A percentile compares a stretch with the other conserved stretches of the same genome.
Evolutionary conservation across 2,329 filamentous ascomycete genomes (phyloP).

Genomic region (Curvularia verruculosa): DNA sequence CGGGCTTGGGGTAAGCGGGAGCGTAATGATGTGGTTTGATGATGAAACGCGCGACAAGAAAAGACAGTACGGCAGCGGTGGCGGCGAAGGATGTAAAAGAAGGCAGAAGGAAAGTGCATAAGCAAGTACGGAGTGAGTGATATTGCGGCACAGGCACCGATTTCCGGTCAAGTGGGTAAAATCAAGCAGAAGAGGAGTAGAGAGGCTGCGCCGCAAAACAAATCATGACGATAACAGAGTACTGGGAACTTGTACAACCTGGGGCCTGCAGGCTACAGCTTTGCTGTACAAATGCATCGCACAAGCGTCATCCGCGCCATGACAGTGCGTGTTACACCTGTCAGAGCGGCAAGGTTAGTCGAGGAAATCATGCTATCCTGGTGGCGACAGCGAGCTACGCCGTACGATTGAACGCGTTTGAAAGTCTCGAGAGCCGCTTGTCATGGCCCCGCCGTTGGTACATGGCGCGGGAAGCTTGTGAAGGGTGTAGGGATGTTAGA

Average conservation of each 20-base stretch:
- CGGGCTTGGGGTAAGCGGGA: neutral
- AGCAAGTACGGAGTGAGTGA: constrained; percentile 12
- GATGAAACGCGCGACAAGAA: constrained; percentile 12
- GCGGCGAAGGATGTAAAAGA: constrained; percentile 19
- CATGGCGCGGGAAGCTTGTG: constrained; percentile 25
- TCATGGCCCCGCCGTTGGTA: constrained; percentile 19
- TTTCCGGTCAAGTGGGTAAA: constrained; percentile 25
- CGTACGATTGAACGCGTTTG: constrained; percentile 27
- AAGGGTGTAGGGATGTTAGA: constrained; percentile 18
- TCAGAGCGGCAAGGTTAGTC: constrained; percentile 9
- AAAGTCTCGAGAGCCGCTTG: constrained; percentile 22
- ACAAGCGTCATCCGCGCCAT: constrained; percentile 32
- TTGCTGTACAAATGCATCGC: constrained; percentile 42
- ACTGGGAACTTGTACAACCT: constrained; percentile 39
- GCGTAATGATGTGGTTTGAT: constrained; percentile 9
- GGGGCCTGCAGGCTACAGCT: constrained; percentile 39
- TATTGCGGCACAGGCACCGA: constrained; percentile 25
- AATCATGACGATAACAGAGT: constrained; percentile 29
- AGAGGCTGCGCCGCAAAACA: constrained; percentile 28
- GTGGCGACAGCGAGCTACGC: constrained; percentile 27
- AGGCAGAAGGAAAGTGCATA: constrained; percentile 14
- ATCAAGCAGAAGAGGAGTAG: constrained; percentile 22
- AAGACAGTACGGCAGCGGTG: constrained; percentile 15
- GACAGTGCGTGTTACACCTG: constrained; percentile 23
- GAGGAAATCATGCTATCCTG: constrained; percentile 11